Conservation (phyloP, 2,329 filamentous ascomycete genomes). For the Penicillium sp. region DNA sequence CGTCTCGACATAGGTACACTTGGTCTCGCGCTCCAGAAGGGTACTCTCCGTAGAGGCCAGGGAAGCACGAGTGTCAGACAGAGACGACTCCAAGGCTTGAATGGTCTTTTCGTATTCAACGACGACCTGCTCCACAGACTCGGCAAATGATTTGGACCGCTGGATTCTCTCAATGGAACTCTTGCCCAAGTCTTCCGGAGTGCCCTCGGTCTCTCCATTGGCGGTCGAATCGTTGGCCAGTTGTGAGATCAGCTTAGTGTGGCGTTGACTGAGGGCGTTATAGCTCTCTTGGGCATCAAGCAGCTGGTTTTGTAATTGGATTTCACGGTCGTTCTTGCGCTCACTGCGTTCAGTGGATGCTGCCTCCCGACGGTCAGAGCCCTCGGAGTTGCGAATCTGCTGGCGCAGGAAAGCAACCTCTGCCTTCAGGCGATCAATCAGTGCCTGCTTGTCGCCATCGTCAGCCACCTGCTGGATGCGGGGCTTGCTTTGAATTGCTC, state of each 20-base stretch:
- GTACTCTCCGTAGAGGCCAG: slow-evolving; percentile 82
- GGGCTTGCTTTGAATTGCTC: slow-evolving; percentile 96
- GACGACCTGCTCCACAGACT: slow-evolving; percentile 93
- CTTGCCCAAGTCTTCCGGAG: slow-evolving; percentile 63
- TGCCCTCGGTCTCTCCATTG: slow-evolving; percentile 42
- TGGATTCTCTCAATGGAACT: slow-evolving; percentile 88
- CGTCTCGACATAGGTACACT: slow-evolving; percentile 88
- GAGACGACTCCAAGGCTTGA: slow-evolving; percentile 84
- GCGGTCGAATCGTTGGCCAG: slow-evolving; percentile 74
- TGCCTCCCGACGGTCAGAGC: slow-evolving; percentile 58
- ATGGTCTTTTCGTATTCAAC: slow-evolving; percentile 99
- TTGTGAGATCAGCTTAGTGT: slow-evolving; percentile 93
- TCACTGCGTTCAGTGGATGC: slow-evolving; percentile 71
- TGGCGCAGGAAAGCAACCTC: slow-evolving; percentile 93
- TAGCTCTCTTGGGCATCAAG: slow-evolving; percentile 95
- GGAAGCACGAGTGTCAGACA: slow-evolving; percentile 82
- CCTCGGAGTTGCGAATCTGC: slow-evolving; percentile 84
- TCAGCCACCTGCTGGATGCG: slow-evolving; percentile 88
- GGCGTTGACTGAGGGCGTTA: slow-evolving; percentile 82
- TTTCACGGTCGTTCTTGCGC: slow-evolving; percentile 78
- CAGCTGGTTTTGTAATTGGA: slow-evolving; percentile 89
- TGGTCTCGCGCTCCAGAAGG: slow-evolving; percentile 89
- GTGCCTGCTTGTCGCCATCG: slow-evolving; percentile 88
- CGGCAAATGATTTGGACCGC: slow-evolving; percentile 91
- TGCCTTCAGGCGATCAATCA: slow-evolving; percentile 90